Conservation (phyloP, 306 rosid species). For the Fragaria ananassa region DNA sequence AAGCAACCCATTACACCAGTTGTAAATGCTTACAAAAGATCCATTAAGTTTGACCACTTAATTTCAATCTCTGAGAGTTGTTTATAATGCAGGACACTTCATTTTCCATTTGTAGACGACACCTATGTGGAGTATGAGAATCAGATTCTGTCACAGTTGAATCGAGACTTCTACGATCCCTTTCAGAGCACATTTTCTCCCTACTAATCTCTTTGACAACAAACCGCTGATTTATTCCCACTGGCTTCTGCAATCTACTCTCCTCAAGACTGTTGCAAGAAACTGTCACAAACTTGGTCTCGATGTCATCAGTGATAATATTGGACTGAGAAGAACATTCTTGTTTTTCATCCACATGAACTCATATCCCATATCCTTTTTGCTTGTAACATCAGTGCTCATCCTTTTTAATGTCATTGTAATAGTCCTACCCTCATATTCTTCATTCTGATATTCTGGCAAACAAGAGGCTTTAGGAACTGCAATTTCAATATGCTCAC, state of each 20-base stretch:
- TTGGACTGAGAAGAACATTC: conserved; percentile 69
- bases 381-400: conserved; percentile 58
- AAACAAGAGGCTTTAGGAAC: conserved; percentile 42
- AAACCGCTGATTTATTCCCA: conserved; percentile 41
- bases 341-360: conserved; percentile 70
- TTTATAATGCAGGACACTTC: conserved; percentile 64
- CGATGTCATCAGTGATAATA: conserved; percentile 40
- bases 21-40: conserved; percentile 65
- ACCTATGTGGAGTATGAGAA: conserved; percentile 45
- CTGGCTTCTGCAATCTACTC: conserved; percentile 33
- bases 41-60: conserved; percentile 67
- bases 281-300: conserved; percentile 50
- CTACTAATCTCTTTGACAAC: conserved; percentile 34
- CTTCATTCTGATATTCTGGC: conserved; percentile 53
- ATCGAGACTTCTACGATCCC: conserved; percentile 59
- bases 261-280: conserved; percentile 45
- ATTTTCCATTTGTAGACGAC: conserved; percentile 52
- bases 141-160: conserved; percentile 59
- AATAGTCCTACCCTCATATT: conserved; percentile 71
- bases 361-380: conserved; percentile 56
- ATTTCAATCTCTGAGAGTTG: conserved; percentile 67
- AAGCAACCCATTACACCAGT: conserved; percentile 59
- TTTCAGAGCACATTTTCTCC: conserved; percentile 38
- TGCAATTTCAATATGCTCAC: conserved; percentile 62
- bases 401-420: conserved; percentile 58